These are phyloP conservation scores for Ophiostoma australiae DNA, from an alignment of 2,329 filamentous ascomycete genomes.

Conservation along the genomic window DNA sequence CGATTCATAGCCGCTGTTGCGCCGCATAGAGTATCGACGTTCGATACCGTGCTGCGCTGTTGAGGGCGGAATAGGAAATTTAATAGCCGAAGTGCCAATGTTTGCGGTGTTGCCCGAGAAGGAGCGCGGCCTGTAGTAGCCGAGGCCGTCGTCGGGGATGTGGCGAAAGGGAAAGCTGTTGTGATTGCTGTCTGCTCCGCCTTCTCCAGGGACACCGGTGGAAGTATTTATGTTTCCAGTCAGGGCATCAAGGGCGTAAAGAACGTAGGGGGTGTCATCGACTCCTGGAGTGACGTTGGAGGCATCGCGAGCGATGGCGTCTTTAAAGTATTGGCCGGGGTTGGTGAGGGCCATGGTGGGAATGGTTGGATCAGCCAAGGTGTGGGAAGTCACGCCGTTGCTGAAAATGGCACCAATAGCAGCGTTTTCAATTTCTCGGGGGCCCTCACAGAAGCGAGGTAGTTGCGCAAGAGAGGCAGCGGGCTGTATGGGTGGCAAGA, in stretches of 20 bases:
- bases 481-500: not conserved
- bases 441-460: not conserved
- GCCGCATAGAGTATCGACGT: constrained; percentile 14
- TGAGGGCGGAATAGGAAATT: not conserved
- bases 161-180: constrained; percentile 28
- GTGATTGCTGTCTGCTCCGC: constrained; percentile 44
- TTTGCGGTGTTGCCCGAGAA: not conserved
- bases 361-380: not conserved
- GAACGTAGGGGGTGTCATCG: constrained; percentile 82
- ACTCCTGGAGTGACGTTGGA: constrained; percentile 65
- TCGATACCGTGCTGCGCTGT: constrained; percentile 2
- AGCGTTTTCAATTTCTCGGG: not conserved
- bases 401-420: constrained; percentile 12
- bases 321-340: constrained; percentile 41
- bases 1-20: not conserved
- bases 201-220: constrained; percentile 35
- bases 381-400: not conserved
- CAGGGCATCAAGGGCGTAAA: constrained; percentile 82
- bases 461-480: not conserved
- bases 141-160: constrained; percentile 38
- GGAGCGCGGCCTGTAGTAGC: constrained; percentile 32
- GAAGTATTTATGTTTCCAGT: constrained; percentile 52
- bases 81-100: constrained; percentile 23
- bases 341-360: constrained; percentile 18
- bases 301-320: constrained; percentile 47